Evolutionary conservation across 164 flowering plant genomes (phyloP).

Genomic region (Protea cynaroides): DNA sequence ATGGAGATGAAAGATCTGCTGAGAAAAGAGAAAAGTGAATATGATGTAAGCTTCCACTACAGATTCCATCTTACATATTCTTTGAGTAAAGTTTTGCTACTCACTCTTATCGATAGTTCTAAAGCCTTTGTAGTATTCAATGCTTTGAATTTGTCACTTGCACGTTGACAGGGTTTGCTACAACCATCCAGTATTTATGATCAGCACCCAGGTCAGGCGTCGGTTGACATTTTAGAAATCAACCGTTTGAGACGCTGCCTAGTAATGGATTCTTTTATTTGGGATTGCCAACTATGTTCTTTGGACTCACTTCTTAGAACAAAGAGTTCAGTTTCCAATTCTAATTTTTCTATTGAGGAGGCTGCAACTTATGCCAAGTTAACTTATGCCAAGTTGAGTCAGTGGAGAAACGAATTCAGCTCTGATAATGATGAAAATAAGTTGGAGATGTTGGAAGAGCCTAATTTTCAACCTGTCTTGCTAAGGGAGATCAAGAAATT

Average conservation of each 20-base stretch:
- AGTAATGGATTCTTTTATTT: constrained; percentile 56
- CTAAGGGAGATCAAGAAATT: too few relatives aligned
- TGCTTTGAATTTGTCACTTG: too few relatives aligned
- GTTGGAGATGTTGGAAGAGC: constrained; percentile 19
- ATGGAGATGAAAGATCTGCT: constrained; percentile 57
- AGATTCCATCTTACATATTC: neutral
- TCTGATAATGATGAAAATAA: constrained; percentile 25
- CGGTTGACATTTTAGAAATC: constrained; percentile 62
- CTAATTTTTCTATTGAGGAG: constrained; percentile 18
- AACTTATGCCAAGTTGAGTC: constrained; percentile 29
- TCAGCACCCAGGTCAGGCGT: constrained; percentile 16
- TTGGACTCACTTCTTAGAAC: constrained; percentile 42
- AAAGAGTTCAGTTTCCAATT: constrained; percentile 22
- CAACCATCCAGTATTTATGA: constrained; percentile 30
- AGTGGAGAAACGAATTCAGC: constrained; percentile 35
- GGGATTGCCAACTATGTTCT: constrained; percentile 79
- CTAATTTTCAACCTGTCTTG: constrained; percentile 36
- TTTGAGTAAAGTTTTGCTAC: too few relatives aligned
- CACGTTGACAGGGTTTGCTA: constrained; percentile 42
- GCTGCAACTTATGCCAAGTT: constrained; percentile 21
- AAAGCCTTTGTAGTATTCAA: too few relatives aligned
- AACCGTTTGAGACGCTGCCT: constrained; percentile 69
- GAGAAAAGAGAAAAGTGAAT: constrained; percentile 52
- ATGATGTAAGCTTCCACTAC: constrained; percentile 40
- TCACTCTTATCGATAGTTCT: too few relatives aligned